Base-by-base conservation (phyloP, 208 protist species). In the Sergeia podlipaevii region DNA sequence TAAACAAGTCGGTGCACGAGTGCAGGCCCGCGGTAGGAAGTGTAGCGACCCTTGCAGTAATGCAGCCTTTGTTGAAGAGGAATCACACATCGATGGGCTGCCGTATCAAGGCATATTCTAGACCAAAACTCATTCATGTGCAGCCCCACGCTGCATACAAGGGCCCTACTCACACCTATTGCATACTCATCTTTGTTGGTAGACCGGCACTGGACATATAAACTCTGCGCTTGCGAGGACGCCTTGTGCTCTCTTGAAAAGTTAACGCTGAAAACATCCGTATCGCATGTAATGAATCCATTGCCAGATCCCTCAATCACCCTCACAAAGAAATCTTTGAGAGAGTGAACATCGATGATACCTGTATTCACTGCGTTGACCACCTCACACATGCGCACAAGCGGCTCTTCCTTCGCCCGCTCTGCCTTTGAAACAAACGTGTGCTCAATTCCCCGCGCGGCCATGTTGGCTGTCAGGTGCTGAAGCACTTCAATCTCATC, bases 341-440 rank as follows among this genome's bases (percentile, higher is more conserved):
- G 56, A 3, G 47, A 55, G 49, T 66, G 42, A 3, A 77, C 63
- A 27, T 78, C 64, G 15, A 83, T 47, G 26, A 83, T 87, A 15
- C 79, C 75, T 36, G 68, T 78, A 32, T 47, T 58, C 2, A 37
- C 50, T 13, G 75, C 71, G 44, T 76, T 69, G 8, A 75, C 66
- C 21, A 63, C 63, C 2, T 59, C 61, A 24, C 53, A 45, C 64
- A 72, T 67, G 32, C 39, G 34, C 24, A 87, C 42, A 26, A 69
- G 44, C 29, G 67, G 72, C 41, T 83, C 75, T 30, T 66, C 59
- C n/a, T 26, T 20, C 0, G 52, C 34, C 10, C 62, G 42, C 30
- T 55, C 28, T n/a, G 7, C 32, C 17, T 11, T 41, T 6, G 62
- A 54, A 0, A 80, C 37, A 52, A 79, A 61, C 29, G 55, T 47